A percentile compares a stretch with the other conserved stretches of the same genome.
phyloP scores from a whole-genome alignment of 108 stramenopile genomes.

The Cyclotella atomus region DNA sequence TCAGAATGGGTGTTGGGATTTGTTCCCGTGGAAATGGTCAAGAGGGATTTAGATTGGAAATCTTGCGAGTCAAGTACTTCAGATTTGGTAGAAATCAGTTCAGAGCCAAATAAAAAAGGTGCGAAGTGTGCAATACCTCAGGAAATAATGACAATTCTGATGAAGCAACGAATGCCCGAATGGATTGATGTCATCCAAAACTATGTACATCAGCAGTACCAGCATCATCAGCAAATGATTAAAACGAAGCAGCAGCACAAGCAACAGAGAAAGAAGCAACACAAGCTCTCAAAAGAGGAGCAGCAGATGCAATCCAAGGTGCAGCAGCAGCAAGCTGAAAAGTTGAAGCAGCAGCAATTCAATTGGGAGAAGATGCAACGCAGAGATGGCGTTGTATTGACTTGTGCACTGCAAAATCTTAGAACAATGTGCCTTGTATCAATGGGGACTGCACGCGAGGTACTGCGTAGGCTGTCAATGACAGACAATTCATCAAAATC shows the following conservation, averaged over 20 bases:
- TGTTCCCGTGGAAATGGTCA: conserved; percentile 54
- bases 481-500: not conserved
- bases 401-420: conserved; percentile 30
- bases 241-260: conserved; percentile 11
- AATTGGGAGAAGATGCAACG: conserved; percentile 11
- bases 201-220: conserved; percentile 1
- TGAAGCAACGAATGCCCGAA: conserved; percentile 60
- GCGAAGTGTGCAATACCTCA: conserved; percentile 31
- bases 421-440: conserved; percentile 34
- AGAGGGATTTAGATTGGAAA: conserved; percentile 11
- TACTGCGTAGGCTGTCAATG: conserved; percentile 43
- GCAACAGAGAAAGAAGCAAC: conserved; percentile 18
- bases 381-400: conserved; percentile 17
- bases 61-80: not conserved
- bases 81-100: too few species aligned
- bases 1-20: conserved; percentile 48
- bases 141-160: conserved; percentile 53
- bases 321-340: conserved; percentile 10
- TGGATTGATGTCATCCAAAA: conserved; percentile 41
- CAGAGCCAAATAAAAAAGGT: not conserved
- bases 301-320: conserved; percentile 1
- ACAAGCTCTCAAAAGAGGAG: conserved; percentile 6
- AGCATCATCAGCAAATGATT: conserved; percentile 3
- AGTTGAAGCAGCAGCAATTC: not conserved
- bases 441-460: conserved; percentile 57